Base-by-base conservation (phyloP, 2,329 filamentous ascomycete genomes). In the Periconia sp. region DNA sequence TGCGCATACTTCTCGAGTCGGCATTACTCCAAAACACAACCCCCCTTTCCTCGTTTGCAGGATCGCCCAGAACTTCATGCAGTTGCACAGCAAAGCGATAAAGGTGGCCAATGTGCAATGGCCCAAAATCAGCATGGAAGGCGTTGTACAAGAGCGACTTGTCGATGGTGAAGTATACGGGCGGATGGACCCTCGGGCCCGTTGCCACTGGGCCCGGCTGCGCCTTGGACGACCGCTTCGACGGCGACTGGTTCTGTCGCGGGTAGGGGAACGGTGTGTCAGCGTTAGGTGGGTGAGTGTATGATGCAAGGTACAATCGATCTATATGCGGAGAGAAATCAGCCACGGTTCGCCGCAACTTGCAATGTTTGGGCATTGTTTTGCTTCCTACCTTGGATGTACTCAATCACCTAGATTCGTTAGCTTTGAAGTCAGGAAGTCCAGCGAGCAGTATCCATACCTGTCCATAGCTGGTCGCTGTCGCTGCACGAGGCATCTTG, bases 51-150 rank as follows among this genome's bases (percentile, higher is more conserved):
- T 92, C 88, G 72, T 95, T 96, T 61, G 90, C 89, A 52, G 91
- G 89, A 45, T 92, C 90, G 12, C 89, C 92, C 24, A 99, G 80
- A 33, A 97, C 90, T 61, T 97, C 92, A 67, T 99, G 94, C 67
- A 99, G 90, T 61, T 92, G 87, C 40, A 97, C 88, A 4, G 94
- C 92, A 70, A 97, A 99, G 51, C 94, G 84, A 78, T 97, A 99
- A 28, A 99, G 78, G 70, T 99, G 94, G 18, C 94, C 94, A 57
- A 99, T 95, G 76, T 99, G 94, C 46, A 99, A 79, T 63, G 94
- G 94, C 61, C 94, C 94, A 71, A 99, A 99, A 74, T 99, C 94
- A 63, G 95, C 92, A 74, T 97, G 92, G 73, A 99, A 99, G 22
- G 92, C 92, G 71, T 99, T 99, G 80, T 99, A 99, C 33, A 96